Evolutionary conservation across 805 yeast species (phyloP).

Genomic region (Saccharomycopsis sp.): DNA sequence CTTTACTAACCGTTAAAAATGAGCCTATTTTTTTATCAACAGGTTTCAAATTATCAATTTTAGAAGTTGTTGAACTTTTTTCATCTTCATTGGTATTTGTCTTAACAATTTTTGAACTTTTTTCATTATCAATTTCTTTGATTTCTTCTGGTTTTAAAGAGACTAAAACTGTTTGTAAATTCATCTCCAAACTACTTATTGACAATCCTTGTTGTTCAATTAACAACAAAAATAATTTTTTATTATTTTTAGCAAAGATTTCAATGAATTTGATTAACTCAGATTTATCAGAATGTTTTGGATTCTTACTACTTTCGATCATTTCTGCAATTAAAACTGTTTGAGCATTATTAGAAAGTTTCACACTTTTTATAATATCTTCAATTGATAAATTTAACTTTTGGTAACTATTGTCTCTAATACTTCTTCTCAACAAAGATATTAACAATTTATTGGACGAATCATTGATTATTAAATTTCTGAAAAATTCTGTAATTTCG

Average conservation of each 20-base stretch:
- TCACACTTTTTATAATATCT: slow-evolving; percentile 4
- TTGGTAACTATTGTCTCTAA: slow-evolving; percentile 2
- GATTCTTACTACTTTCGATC: slow-evolving; percentile 31
- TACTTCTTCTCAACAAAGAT: slow-evolving; percentile 8
- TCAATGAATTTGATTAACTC: slow-evolving; percentile 31
- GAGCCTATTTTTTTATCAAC: too few species aligned
- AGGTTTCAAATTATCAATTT: background rate
- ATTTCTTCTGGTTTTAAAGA: slow-evolving; percentile 21
- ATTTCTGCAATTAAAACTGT: slow-evolving; percentile 29
- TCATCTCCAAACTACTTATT: slow-evolving; percentile 61
- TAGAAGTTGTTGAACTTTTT: slow-evolving; percentile 13
- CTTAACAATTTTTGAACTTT: background rate
- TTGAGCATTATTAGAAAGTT: slow-evolving; percentile 22
- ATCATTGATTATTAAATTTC: slow-evolving; percentile 1
- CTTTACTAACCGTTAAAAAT: slow-evolving; percentile 25
- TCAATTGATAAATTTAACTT: too few species aligned
- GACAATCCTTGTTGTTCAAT: too few species aligned
- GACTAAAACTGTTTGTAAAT: slow-evolving; percentile 20
- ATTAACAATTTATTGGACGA: slow-evolving; percentile 5
- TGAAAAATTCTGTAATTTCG: background rate
- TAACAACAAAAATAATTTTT: slow-evolving; percentile 26
- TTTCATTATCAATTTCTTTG: slow-evolving; percentile 19
- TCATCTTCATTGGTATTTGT: slow-evolving; percentile 23
- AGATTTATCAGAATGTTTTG: slow-evolving; percentile 29
- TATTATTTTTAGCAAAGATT: slow-evolving; percentile 26